These are phyloP conservation scores for Thymus mandschuricus DNA, from an alignment of 257 asterid species.

Conservation along the genomic window DNA sequence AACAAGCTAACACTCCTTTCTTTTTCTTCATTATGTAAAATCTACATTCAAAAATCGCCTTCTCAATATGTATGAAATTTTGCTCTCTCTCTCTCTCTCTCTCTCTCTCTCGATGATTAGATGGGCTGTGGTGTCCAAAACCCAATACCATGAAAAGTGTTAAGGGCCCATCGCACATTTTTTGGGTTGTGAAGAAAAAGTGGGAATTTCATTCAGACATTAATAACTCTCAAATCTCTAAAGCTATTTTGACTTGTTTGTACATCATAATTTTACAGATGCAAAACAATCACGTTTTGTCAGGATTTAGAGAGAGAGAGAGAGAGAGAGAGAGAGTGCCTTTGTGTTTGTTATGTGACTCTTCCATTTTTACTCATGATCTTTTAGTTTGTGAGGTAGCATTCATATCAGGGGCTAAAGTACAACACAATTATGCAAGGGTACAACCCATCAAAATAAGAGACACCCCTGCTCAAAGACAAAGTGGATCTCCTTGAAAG, in stretches of 20 bases:
- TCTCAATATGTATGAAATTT: too few relatives aligned
- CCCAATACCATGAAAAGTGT: conserved; percentile 7
- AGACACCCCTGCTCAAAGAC: conserved; percentile 25
- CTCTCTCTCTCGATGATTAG: conserved; percentile 29
- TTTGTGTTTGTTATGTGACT: conserved; percentile 8
- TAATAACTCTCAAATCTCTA: conserved; percentile 29
- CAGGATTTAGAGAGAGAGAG: conserved; percentile 29
- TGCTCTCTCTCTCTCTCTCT: too few relatives aligned
- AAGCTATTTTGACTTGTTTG: conserved; percentile 40
- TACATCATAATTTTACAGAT: conserved; percentile 33
- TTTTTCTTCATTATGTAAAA: conserved; percentile 20
- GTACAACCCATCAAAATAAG: conserved; percentile 36
- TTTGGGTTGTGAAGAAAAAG: conserved; percentile 23
- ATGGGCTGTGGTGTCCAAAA: conserved; percentile 29
- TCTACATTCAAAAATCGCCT: neutral
- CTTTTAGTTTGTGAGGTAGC: conserved; percentile 5
- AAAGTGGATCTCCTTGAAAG: conserved; percentile 33
- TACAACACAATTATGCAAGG: conserved; percentile 27
- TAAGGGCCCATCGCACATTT: conserved; percentile 33
- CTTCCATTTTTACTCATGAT: neutral
- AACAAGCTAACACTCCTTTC: conserved; percentile 30
- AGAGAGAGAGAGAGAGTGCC: neutral
- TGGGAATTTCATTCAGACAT: conserved; percentile 20
- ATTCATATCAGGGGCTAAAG: conserved; percentile 17
- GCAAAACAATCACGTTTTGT: conserved; percentile 43